phyloP scores from a whole-genome alignment of 805 yeast genomes.

The Candida orba region DNA sequence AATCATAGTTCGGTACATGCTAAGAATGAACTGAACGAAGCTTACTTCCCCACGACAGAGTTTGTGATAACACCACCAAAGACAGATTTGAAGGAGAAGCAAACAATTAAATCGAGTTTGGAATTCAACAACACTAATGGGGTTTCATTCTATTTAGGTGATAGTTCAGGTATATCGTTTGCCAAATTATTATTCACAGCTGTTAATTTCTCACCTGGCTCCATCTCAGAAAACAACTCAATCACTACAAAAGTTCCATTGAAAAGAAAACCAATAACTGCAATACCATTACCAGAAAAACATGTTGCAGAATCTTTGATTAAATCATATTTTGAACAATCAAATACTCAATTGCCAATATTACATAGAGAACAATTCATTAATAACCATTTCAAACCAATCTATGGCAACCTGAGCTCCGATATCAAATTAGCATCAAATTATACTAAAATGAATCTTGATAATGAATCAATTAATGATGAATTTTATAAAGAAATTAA shows the following conservation, averaged over 20 bases:
- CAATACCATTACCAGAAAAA: conserved; percentile 58
- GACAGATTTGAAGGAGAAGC: conserved; percentile 8
- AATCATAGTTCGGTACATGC: neutral
- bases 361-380: conserved; percentile 77
- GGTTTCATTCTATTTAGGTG: conserved; percentile 35
- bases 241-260: conserved; percentile 23
- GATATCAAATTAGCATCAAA: conserved; percentile 52
- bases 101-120: conserved; percentile 19
- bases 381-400: conserved; percentile 59
- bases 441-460: conserved; percentile 40
- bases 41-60: neutral
- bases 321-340: conserved; percentile 63
- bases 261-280: conserved; percentile 8
- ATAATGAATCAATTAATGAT: conserved; percentile 18
- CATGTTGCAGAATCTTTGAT: conserved; percentile 60
- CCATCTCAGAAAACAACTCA: conserved; percentile 22
- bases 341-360: conserved; percentile 79
- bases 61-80: conserved; percentile 7
- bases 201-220: conserved; percentile 44
- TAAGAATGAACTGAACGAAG: neutral
- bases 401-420: conserved; percentile 62
- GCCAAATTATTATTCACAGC: conserved; percentile 76
- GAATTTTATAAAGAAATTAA: conserved; percentile 10
- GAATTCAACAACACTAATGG: conserved; percentile 14
- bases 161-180: conserved; percentile 59